These are phyloP conservation scores for Colletotrichum sp. DNA, from an alignment of 2,329 filamentous ascomycete species.

Conservation along the genomic window DNA sequence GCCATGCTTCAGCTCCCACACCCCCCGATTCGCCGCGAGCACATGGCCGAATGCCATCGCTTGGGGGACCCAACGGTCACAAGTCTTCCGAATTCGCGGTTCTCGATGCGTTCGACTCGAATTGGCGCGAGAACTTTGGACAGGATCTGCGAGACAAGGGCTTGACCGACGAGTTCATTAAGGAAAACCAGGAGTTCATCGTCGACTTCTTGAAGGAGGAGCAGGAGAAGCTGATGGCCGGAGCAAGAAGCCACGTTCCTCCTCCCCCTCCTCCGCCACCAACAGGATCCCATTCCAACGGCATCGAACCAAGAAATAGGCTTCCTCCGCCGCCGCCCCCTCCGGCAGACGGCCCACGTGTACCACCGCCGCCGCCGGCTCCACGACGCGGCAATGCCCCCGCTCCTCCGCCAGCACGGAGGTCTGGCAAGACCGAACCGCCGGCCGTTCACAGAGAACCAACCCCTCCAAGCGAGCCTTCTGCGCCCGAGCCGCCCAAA, in stretches of 20 bases:
- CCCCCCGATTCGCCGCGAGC: constrained; percentile 62
- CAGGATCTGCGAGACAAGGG: constrained; percentile 68
- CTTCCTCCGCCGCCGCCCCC: constrained; percentile 42
- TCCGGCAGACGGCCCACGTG: constrained; percentile 28
- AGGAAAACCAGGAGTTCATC: constrained; percentile 73
- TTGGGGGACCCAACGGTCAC: constrained; percentile 51
- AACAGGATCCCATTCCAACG: constrained; percentile 31
- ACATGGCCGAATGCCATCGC: constrained; percentile 43
- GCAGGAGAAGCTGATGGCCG: constrained; percentile 45
- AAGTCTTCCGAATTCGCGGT: constrained; percentile 63
- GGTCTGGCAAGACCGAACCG: constrained; percentile 59
- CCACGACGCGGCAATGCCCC: constrained; percentile 51
- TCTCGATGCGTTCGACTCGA: constrained; percentile 68
- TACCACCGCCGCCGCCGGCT: constrained; percentile 46
- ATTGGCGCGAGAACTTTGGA: constrained; percentile 70
- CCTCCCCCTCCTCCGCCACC: constrained; percentile 31
- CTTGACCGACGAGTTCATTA: constrained; percentile 70
- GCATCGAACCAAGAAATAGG: constrained; percentile 33
- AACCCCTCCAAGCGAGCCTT: constrained; percentile 73
- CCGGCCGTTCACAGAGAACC: constrained; percentile 42
- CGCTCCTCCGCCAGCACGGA: constrained; percentile 64
- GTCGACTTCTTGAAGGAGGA: constrained; percentile 68
- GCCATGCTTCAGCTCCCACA: constrained; percentile 62
- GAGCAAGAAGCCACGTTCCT: constrained; percentile 14
- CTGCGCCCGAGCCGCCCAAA: constrained; percentile 66